phyloP scores from a whole-genome alignment of 2,329 filamentous ascomycete genomes.

The Colletotrichum orbiculare region DNA sequence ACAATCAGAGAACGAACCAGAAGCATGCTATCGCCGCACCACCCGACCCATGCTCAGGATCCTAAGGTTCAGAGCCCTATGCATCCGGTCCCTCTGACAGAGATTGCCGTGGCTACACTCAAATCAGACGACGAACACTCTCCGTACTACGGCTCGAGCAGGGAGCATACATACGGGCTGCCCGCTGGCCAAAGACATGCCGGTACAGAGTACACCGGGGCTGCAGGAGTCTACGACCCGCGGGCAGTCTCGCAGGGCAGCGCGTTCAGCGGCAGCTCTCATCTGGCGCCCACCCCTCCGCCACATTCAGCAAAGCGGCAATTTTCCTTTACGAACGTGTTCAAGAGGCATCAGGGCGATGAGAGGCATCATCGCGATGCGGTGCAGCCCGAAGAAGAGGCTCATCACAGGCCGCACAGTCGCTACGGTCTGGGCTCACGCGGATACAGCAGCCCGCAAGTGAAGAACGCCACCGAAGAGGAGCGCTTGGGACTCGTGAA shows the following conservation, averaged over 20 bases:
- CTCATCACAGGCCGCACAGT: conserved; percentile 36
- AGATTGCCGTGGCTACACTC: conserved; percentile 64
- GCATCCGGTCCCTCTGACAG: conserved; percentile 71
- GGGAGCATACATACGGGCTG: conserved; percentile 57
- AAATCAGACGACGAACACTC: conserved; percentile 56
- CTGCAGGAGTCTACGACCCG: conserved; percentile 51
- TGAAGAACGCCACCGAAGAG: conserved; percentile 78
- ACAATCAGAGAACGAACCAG: conserved; percentile 62
- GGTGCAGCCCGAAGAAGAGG: conserved; percentile 38
- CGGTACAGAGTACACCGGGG: conserved; percentile 62
- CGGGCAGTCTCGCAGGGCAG: conserved; percentile 51
- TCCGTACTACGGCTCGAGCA: conserved; percentile 51
- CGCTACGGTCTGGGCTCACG: conserved; percentile 43
- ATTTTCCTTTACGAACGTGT: conserved; percentile 93
- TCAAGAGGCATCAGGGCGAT: conserved; percentile 63
- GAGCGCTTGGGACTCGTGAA: conserved; percentile 86
- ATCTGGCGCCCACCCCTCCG: conserved; percentile 68
- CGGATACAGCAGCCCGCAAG: conserved; percentile 54
- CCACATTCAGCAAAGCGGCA: conserved; percentile 75
- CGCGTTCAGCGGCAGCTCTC: conserved; percentile 55
- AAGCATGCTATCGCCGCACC: conserved; percentile 52
- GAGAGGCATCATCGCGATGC: conserved; percentile 46
- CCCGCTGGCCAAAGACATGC: conserved; percentile 55
- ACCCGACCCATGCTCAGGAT: conserved; percentile 52
- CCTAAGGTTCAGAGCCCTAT: conserved; percentile 63